Evolutionary conservation across 2,329 filamentous ascomycete species (phyloP).

Genomic region (Pseudogymnoascus sp.): DNA sequence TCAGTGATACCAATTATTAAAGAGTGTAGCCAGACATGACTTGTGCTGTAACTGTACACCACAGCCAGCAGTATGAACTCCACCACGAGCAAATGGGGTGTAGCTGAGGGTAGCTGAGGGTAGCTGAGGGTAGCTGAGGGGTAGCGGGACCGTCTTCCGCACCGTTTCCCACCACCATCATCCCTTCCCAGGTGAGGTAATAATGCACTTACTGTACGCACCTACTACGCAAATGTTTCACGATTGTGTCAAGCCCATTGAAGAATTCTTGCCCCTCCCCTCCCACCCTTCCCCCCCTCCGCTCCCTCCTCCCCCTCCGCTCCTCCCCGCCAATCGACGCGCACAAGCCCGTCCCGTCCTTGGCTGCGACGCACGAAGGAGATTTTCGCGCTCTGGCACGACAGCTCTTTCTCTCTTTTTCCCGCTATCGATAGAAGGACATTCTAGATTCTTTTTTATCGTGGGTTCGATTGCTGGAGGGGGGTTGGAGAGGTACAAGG

Average conservation of each 20-base stretch:
- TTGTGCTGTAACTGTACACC: not conserved
- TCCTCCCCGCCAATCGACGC: not conserved
- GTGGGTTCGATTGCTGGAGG: too few species aligned
- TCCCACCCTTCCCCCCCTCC: too few species aligned
- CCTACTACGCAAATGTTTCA: not conserved
- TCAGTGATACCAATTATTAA: too few species aligned
- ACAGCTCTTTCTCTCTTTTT: too few species aligned
- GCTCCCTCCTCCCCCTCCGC: too few species aligned
- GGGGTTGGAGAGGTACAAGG: too few species aligned
- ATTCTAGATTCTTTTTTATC: too few species aligned
- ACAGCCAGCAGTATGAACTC: not conserved
- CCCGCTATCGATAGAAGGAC: too few species aligned
- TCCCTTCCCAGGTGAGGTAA: not conserved
- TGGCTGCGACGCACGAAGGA: too few species aligned
- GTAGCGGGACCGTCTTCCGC: not conserved
- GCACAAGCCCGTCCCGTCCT: not conserved
- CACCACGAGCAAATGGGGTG: not conserved
- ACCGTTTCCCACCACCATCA: not conserved
- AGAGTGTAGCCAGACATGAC: not conserved
- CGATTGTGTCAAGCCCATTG: not conserved
- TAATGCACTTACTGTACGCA: too few species aligned
- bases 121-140: not conserved
- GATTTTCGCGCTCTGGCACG: too few species aligned
- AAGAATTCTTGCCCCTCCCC: not conserved
- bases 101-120: not conserved